Conservation (phyloP, 257 asterid species). For the Misopates orontium region DNA sequence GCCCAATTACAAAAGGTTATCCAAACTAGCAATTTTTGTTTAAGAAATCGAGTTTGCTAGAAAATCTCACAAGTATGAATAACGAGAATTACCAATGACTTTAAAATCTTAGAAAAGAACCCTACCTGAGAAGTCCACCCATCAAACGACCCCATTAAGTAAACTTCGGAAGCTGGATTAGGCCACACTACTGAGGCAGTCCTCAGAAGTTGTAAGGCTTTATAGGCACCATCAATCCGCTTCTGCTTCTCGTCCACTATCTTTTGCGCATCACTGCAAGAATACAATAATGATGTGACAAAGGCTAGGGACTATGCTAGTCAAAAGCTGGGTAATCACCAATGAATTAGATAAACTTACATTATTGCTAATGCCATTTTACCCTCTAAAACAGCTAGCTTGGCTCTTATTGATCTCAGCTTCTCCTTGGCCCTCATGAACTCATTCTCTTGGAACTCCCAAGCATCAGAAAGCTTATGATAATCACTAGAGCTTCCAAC, state of each 20-base stretch:
- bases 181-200: slow-evolving; percentile 64
- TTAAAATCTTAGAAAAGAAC: slow-evolving; percentile 17
- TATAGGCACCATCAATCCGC: slow-evolving; percentile 52
- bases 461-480: slow-evolving; percentile 66
- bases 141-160: slow-evolving; percentile 82
- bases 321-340: slow-evolving; percentile 7
- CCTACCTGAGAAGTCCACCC: slow-evolving; percentile 95
- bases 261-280: slow-evolving; percentile 65
- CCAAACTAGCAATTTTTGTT: too few species aligned
- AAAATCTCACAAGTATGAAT: neutral
- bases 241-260: slow-evolving; percentile 55
- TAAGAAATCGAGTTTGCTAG: neutral
- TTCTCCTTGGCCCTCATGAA: slow-evolving; percentile 60
- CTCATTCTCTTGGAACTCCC: slow-evolving; percentile 84
- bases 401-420: slow-evolving; percentile 71
- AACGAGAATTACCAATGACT: too few species aligned
- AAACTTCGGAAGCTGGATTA: slow-evolving; percentile 78
- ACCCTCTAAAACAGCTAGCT: slow-evolving; percentile 77
- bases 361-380: slow-evolving; percentile 63
- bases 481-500: slow-evolving; percentile 41
- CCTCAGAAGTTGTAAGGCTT: slow-evolving; percentile 67
- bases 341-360: slow-evolving; percentile 41
- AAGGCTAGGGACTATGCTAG: slow-evolving; percentile 4
- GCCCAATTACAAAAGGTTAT: too few species aligned
- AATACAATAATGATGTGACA: slow-evolving; percentile 17